Conservation (phyloP, 768 basidiomycete species). For the Dendrothele bispora region DNA sequence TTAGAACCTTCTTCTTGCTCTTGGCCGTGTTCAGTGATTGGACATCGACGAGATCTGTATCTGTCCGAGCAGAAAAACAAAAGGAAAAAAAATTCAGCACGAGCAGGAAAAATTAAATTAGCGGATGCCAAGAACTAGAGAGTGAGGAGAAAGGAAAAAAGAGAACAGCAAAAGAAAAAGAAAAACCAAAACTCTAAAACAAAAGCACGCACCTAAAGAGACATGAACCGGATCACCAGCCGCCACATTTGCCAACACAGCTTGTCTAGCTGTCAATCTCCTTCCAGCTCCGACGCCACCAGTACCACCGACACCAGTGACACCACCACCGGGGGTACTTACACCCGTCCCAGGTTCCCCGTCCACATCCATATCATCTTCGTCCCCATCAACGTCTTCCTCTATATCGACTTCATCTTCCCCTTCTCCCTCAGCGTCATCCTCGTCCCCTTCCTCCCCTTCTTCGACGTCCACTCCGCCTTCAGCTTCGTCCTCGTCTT, state of each 20-base stretch:
- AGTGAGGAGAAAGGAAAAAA: too few species aligned
- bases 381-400: too few species aligned
- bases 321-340: too few species aligned
- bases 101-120: too few species aligned
- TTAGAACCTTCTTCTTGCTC: constrained; percentile 66
- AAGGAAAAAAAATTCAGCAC: not conserved
- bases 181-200: not conserved
- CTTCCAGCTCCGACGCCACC: not conserved
- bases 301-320: not conserved
- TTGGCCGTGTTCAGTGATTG: constrained; percentile 11
- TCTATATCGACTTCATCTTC: too few species aligned
- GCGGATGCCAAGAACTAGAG: too few species aligned
- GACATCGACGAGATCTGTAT: constrained; percentile 5
- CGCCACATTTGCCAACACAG: constrained; percentile 70
- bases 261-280: constrained; percentile 57
- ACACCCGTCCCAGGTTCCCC: too few species aligned
- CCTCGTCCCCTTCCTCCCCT: constrained; percentile 3
- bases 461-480: constrained; percentile 7
- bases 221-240: constrained; percentile 70
- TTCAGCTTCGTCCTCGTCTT: not conserved
- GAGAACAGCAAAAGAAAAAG: too few species aligned
- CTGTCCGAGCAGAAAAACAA: not conserved
- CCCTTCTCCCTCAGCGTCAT: too few species aligned
- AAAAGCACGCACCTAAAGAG: constrained; percentile 46
- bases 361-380: not conserved